Percentiles rank a stretch among this genome's conserved stretches.
Conservation (phyloP, 2,329 filamentous ascomycete species). For the Pseudonectria buxi region DNA sequence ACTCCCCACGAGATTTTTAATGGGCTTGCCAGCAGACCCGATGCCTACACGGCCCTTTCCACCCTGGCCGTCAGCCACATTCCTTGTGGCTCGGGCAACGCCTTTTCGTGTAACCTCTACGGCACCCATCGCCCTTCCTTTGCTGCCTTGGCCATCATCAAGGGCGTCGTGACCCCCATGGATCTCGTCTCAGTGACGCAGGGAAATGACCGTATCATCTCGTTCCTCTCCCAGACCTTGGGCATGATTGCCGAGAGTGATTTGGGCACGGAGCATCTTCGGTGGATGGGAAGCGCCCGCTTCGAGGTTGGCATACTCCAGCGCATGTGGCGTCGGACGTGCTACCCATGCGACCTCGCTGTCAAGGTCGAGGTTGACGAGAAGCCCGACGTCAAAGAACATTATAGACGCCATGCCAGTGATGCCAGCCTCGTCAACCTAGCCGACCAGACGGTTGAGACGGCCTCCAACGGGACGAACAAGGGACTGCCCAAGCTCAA, state of each 20-base stretch:
- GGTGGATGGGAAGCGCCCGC: conserved; percentile 84
- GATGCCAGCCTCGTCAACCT: conserved; percentile 20
- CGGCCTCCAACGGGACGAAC: conserved; percentile 22
- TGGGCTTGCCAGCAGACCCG: conserved; percentile 68
- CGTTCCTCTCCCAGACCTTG: conserved; percentile 84
- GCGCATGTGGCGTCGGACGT: conserved; percentile 65
- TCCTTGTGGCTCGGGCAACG: conserved; percentile 91
- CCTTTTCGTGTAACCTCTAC: conserved; percentile 82
- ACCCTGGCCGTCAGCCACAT: conserved; percentile 79
- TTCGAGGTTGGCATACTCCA: conserved; percentile 83
- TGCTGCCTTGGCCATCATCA: conserved; percentile 78
- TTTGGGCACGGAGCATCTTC: conserved; percentile 79
- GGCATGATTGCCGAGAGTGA: conserved; percentile 89
- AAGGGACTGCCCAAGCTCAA: conserved; percentile 62
- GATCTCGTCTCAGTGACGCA: conserved; percentile 88
- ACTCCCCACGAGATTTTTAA: conserved; percentile 93
- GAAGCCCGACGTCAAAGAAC: conserved; percentile 66
- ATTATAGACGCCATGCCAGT: conserved; percentile 53
- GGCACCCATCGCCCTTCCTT: conserved; percentile 69
- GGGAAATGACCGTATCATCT: conserved; percentile 64
- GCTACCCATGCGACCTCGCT: conserved; percentile 85
- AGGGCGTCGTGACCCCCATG: conserved; percentile 75
- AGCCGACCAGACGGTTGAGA: conserved; percentile 22
- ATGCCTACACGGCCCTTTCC: conserved; percentile 66
- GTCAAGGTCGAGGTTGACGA: conserved; percentile 74